Evolutionary conservation across 2,329 filamentous ascomycete genomes (phyloP), one percentile per base, ranked within the genome.

Genomic region (Cylindrodendrum hubeiense): DNA sequence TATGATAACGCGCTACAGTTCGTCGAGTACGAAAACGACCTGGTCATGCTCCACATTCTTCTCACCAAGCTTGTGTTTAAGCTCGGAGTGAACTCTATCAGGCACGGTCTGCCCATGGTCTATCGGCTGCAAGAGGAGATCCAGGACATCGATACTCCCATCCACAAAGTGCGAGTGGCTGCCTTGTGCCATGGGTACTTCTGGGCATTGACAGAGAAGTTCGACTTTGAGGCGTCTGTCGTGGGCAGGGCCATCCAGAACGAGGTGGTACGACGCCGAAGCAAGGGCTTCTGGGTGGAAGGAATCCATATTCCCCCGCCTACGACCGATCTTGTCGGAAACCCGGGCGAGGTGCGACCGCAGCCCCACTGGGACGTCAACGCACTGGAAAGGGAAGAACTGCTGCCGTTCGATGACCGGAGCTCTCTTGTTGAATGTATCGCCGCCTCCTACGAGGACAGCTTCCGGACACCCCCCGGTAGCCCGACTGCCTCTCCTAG

Each of bases 131-230:
- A 98, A 77, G 93, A 97, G 74, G 93, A 96, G 67, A 92, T 96
- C 33, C 85, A 89, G 60, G 86, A 88, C 8, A 84, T 90, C 3
- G 89, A 90, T 50, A 86, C 87, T 24, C 89, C 91, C 0, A 78
- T 89, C 44, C 87, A 91, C 30, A 96, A 95, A 76, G 88, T 97
- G 41, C 91, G 93, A 46, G 84, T 97, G 46, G 94, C 93, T 30
- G 94, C 92, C 75, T 82, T 98, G 61, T 93, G 95, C 54, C 93
- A 97, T 75, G 95, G 94, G 9, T 98, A 98, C 78, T 90, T 98
- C 63, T 95, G 93, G 91, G 87, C 89, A 1, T 77, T 98, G 66
- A 90, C 88, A 5, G 91, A 95, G 63, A 90, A 89, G 60, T 95
- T 97, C 67, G 88, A 93, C 49, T 91, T 97, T 66, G 91, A 95